These are phyloP conservation scores for Moricandia arvensis DNA, from an alignment of 345 rosid species.

Conservation along the genomic window DNA sequence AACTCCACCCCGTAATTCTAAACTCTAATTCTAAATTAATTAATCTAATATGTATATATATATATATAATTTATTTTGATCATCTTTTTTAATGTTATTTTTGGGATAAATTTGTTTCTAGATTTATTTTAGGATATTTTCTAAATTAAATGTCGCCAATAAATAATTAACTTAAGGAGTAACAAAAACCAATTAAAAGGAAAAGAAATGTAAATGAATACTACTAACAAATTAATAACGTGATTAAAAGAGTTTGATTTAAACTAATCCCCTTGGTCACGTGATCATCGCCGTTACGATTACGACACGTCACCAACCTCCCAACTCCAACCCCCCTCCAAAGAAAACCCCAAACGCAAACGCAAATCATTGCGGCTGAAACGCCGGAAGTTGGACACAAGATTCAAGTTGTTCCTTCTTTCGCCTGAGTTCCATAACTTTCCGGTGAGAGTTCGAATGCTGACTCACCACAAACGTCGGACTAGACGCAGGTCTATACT, in stretches of 20 bases:
- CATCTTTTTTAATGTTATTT: too few relatives aligned
- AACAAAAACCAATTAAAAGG: neutral
- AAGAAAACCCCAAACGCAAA: conserved; percentile 21
- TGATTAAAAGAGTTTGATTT: conserved; percentile 20
- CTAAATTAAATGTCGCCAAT: too few relatives aligned
- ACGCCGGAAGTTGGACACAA: neutral
- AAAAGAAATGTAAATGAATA: conserved; percentile 14
- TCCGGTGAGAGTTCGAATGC: conserved; percentile 84
- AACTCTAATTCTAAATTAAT: too few relatives aligned
- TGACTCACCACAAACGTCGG: conserved; percentile 69
- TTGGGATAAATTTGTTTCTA: too few relatives aligned
- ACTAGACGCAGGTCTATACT: conserved; percentile 76
- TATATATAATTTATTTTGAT: too few relatives aligned
- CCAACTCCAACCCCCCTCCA: neutral
- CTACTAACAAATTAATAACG: conserved; percentile 33
- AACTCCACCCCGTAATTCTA: too few relatives aligned
- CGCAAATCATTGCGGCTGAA: conserved; percentile 22
- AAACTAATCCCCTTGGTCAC: conserved; percentile 28
- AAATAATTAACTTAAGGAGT: conserved; percentile 20
- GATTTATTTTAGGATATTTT: too few relatives aligned
- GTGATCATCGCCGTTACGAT: conserved; percentile 28
- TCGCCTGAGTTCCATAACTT: conserved; percentile 75
- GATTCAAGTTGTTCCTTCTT: conserved; percentile 56
- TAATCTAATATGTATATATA: too few relatives aligned
- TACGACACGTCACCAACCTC: conserved; percentile 27